Evolutionary conservation across 768 basidiomycete species (phyloP), one percentile per base, ranked within the genome.

Genomic region (Pisolithus tinctorius): DNA sequence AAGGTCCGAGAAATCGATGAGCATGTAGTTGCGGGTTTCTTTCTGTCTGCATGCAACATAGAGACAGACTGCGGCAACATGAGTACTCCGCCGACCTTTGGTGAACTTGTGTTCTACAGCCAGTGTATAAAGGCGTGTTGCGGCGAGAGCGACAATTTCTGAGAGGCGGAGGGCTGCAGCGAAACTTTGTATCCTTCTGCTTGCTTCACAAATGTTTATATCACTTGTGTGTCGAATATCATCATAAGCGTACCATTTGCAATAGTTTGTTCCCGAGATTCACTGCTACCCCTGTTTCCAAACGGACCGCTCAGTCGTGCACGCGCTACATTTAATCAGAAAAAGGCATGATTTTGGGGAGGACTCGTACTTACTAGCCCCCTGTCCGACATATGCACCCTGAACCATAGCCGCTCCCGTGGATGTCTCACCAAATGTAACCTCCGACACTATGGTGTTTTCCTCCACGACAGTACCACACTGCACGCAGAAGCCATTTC

Each of bases 1-100:
- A 38, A 94, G 74, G 64, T 98, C 95, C n/a, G 92, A 92, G 61
- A 99, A 98, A 70, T 99, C 96, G 55, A 99, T 98, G 25, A 99
- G 81, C 96, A 98, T 98, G 67, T 94, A 90, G 51, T 86, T 91
- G 48, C 86, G 72, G 0, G 90, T 92, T 68, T 95, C 90, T 60
- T 87, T 88, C 69, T 93, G 85, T 53, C 95, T 70, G 64, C 93
- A 95, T 3, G 93, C 91, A 40, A 95, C 82, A 63, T 99, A 98
- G 43, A 98, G 77, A 65, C 96, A 99, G 39, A 94, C 89, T 3
- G 94, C 96, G 34, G 95, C 88, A 55, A 99, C 92, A 60, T 96
- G 93, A 63, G 91, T 74, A 59, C 90, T 90, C 61, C 87, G 85
- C 26, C 96, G 80, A 8, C 96, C 96, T 66, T 94, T 92, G 4